Percentiles rank a stretch among this genome's conserved stretches.
phyloP scores from a whole-genome alignment of 2,329 filamentous ascomycete genomes.

The Penicillium sp. region DNA sequence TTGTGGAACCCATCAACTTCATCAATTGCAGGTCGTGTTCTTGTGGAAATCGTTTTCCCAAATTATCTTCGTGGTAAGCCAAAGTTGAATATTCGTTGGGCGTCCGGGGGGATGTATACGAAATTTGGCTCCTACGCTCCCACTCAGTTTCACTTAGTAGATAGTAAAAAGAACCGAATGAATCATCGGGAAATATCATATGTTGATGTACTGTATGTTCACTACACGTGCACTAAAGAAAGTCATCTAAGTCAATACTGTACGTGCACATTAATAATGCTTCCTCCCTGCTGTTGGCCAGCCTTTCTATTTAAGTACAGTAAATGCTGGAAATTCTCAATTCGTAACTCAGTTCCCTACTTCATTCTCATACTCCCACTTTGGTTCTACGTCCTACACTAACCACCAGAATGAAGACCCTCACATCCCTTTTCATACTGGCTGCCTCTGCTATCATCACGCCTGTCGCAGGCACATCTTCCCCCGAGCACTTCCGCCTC shows the following conservation, averaged over 20 bases:
- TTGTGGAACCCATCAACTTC: no score
- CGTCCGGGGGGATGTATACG: no score
- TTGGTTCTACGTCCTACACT: neutral
- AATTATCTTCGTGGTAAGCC: no score
- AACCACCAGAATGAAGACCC: constrained; percentile 26
- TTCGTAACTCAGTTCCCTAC: no score
- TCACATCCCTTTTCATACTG: constrained; percentile 28
- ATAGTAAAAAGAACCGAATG: no score
- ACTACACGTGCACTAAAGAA: neutral
- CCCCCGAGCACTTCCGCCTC: constrained; percentile 28
- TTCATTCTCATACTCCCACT: neutral
- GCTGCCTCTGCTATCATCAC: constrained; percentile 25
- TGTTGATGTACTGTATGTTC: neutral
- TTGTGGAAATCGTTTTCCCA: no score
- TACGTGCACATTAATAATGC: neutral
- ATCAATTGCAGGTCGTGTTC: no score
- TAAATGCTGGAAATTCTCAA: neutral
- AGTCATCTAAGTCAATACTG: neutral
- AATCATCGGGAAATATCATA: no score
- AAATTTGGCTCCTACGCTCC: no score
- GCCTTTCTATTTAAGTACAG: neutral
- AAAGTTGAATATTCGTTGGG: no score
- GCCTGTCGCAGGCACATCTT: constrained; percentile 1
- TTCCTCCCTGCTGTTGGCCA: neutral
- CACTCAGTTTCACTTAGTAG: no score